A percentile compares a stretch with the other conserved stretches of the same genome.
phyloP scores from a whole-genome alignment of 495 filamentous ascomycete species.

The Mytilinidion resinicola region DNA sequence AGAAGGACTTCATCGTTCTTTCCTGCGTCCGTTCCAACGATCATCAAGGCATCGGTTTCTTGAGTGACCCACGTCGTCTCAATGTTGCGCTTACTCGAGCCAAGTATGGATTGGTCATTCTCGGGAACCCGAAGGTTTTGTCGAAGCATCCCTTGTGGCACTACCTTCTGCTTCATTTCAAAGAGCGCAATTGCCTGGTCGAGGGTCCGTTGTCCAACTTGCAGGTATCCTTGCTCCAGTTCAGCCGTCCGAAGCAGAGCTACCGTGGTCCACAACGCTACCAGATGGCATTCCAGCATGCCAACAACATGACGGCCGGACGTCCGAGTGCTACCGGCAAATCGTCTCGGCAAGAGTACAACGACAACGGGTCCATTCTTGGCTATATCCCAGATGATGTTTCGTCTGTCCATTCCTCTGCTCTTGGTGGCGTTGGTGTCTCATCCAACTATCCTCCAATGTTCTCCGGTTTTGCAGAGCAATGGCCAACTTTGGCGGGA shows the following conservation, averaged over 20 bases:
- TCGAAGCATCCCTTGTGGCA: slow-evolving; percentile 99
- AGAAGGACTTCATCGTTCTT: slow-evolving; percentile 98
- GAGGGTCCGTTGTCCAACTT: slow-evolving; percentile 96
- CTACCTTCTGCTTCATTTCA: slow-evolving; percentile 92
- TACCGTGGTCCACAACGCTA: slow-evolving; percentile 89
- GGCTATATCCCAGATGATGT: slow-evolving; percentile 96
- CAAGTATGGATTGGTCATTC: slow-evolving; percentile 90
- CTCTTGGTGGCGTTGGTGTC: slow-evolving; percentile 74
- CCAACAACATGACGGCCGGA: slow-evolving; percentile 49
- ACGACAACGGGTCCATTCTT: slow-evolving; percentile 79
- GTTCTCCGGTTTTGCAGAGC: slow-evolving; percentile 88
- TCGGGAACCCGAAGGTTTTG: slow-evolving; percentile 96
- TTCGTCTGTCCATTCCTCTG: slow-evolving; percentile 88
- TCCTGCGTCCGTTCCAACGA: slow-evolving; percentile 99
- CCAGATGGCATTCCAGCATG: slow-evolving; percentile 72
- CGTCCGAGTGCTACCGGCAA: slow-evolving; percentile 49
- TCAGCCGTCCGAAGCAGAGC: slow-evolving; percentile 84
- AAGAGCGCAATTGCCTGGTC: slow-evolving; percentile 91
- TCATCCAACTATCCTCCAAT: slow-evolving; percentile 84
- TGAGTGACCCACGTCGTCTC: slow-evolving; percentile 95
- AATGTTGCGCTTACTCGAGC: slow-evolving; percentile 98
- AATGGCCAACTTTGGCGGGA: slow-evolving; percentile 74
- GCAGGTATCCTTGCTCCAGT: slow-evolving; percentile 89
- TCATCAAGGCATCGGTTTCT: slow-evolving; percentile 97
- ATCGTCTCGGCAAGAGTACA: slow-evolving; percentile 59